Conservation (phyloP, 352 stramenopile species). For the Phytophthora ramorum region DNA sequence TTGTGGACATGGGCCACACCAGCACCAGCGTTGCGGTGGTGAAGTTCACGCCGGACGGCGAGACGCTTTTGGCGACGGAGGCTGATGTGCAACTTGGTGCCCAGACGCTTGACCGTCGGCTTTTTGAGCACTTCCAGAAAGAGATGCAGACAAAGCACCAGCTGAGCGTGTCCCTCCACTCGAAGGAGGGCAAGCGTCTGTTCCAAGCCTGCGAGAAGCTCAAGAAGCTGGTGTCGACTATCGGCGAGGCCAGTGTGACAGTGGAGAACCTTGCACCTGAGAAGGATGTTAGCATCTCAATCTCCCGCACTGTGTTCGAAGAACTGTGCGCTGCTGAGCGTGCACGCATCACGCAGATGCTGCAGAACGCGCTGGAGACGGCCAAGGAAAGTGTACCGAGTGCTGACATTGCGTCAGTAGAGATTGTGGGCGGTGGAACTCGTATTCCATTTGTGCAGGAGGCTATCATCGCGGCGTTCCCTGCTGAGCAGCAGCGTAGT, state of each 20-base stretch:
- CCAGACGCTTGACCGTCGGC: conserved; percentile 74
- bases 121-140: conserved; percentile 85
- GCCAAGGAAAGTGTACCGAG: conserved; percentile 49
- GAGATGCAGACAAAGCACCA: conserved; percentile 67
- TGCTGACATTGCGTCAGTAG: conserved; percentile 65
- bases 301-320: conserved; percentile 79
- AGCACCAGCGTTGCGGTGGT: conserved; percentile 78
- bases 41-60: conserved; percentile 66
- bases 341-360: conserved; percentile 57
- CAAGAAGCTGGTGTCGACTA: conserved; percentile 92
- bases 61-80: conserved; percentile 62
- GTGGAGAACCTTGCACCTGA: conserved; percentile 88
- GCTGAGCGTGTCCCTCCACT: conserved; percentile 57
- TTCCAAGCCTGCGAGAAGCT: conserved; percentile 89
- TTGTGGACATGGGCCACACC: conserved; percentile 91
- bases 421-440: conserved; percentile 92
- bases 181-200: conserved; percentile 88
- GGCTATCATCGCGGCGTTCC: conserved; percentile 72
- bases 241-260: conserved; percentile 75
- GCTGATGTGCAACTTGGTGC: conserved; percentile 69
- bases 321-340: conserved; percentile 64
- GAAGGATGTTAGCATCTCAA: conserved; percentile 79
- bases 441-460: conserved; percentile 89
- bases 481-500: conserved; percentile 42
- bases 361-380: conserved; percentile 54